Base-by-base conservation (phyloP, 768 basidiomycete species). In the Cantharellus anzutake region DNA sequence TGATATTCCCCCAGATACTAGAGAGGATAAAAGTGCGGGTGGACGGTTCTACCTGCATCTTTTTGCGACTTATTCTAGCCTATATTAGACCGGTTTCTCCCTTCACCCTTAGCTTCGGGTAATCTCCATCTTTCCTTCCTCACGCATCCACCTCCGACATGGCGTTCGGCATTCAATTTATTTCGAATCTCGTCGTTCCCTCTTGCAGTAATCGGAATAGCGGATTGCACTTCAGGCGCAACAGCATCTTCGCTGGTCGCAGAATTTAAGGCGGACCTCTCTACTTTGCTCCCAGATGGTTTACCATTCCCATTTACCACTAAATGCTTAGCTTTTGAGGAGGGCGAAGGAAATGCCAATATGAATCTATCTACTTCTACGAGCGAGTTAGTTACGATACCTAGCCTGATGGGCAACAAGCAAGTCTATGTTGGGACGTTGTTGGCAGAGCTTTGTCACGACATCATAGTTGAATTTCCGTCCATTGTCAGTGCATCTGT, bases 251-350 rank as follows among this genome's bases (percentile, higher is more conserved):
- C 78, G 14, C 75, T 81, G 65, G 74, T 78, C 62, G 72, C 77
- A 38, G 79, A 88, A 63, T 89, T 91, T 67, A 78, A 83, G 64
- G 75, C 76, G 3, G 68, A 77, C 0, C 64, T 93, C 16, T 72
- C 74, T 7, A 80, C 86, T 59, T 71, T 84, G 29, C 89, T 86
- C 65, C 81, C 85, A 2, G 69, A 76, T 38, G 76, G 77, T 5
- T 78, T 78, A 7, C 74, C 84, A 42, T 88, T 81, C 67, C 90
- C 91, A 0, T 74, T 93, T 37, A 83, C 87, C 20, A 82, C 76
- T 67, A 83, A 79, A 60, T 89, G 87, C 67, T 88, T 89, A 68
- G 84, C 85, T 4, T 96, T 93, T 64, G 89, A 92, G 68, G 80
- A 86, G 68, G 68, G 66, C 59, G 81, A 78, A 41, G 74, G 73